Evolutionary conservation across 129 eudicot genomes (phyloP), one percentile per base, ranked within the genome.

Genomic region (Helichrysum umbraculigerum): DNA sequence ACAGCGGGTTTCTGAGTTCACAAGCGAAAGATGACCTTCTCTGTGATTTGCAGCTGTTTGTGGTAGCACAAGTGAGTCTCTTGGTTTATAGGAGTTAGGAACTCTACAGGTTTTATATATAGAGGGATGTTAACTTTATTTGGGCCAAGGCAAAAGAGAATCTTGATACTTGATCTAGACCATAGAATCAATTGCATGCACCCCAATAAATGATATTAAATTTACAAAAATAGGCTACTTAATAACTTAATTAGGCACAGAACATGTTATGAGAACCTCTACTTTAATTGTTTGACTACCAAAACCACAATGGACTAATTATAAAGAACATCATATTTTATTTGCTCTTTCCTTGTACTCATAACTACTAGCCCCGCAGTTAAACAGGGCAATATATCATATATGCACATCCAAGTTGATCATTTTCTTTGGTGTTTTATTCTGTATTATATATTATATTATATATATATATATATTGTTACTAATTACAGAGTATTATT

Each of bases 31-130:
- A 25, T 25, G 28, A 25, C 28, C 28, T 25, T 25, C 28, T 25
- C 28, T 7, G 73, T 22, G 39, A 29, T 42, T 56, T 57, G 54
- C 30, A 34, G 66, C 3, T 72, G 57, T 51, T 79, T 72, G 2
- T 65, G 73, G 1, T 68, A 57, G 39, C 52, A 59, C 65, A 74
- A 81, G 57, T 41, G 61, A 69, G 35, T 54, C 29, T 59, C 72
- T 69, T 81, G 81, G 80, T 68, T 75, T 75, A 16, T 69, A 60
- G 67, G 35, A 81, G 67, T 71, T 6, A 42, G 63, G 51, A 16
- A 30, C 76, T 60, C 64, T 42, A 42, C 17, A 17, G 65, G 3
- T n/a, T 78, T 41, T 78, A 78, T 78, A 78, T 73, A 44, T 11
- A 44, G 51, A 16, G 57, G 70, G 76, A 12, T 29, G 61, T 3